Percentiles rank a stretch among this genome's conserved stretches.
Conservation (phyloP, 129 eudicot species). For the Solidago caesia region DNA sequence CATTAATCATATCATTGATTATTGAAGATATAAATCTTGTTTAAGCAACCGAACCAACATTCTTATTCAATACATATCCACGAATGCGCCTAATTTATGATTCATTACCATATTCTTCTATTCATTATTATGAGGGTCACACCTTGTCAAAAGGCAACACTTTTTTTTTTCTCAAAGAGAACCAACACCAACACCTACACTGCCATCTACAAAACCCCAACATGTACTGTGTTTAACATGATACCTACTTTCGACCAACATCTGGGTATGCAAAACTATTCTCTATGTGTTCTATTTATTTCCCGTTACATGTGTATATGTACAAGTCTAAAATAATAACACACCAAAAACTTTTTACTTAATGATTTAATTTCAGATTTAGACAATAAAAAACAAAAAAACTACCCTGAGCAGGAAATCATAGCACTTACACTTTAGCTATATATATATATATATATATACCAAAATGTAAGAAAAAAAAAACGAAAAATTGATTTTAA, state of each 20-base stretch:
- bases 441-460: neutral
- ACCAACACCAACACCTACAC: slow-evolving; percentile 17
- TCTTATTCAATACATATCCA: slow-evolving; percentile 4
- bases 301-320: no score
- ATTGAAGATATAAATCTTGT: neutral
- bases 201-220: neutral
- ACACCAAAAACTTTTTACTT: slow-evolving; percentile 15
- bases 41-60: neutral
- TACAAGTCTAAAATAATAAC: neutral
- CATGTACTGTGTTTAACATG: neutral
- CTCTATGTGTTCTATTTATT: no score
- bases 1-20: neutral
- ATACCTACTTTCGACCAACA: slow-evolving; percentile 19
- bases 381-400: no score
- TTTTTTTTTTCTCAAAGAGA: neutral
- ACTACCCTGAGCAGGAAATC: neutral
- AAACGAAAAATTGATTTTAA: neutral
- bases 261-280: neutral
- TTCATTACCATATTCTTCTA: neutral
- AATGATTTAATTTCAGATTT: neutral
- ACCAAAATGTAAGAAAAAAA: slow-evolving; percentile 1
- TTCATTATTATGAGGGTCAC: neutral
- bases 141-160: neutral
- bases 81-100: slow-evolving; percentile 13
- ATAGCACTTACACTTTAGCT: neutral